These are phyloP conservation scores for Penicillium coprophilum DNA, from an alignment of 495 filamentous ascomycete genomes.

Conservation along the genomic window DNA sequence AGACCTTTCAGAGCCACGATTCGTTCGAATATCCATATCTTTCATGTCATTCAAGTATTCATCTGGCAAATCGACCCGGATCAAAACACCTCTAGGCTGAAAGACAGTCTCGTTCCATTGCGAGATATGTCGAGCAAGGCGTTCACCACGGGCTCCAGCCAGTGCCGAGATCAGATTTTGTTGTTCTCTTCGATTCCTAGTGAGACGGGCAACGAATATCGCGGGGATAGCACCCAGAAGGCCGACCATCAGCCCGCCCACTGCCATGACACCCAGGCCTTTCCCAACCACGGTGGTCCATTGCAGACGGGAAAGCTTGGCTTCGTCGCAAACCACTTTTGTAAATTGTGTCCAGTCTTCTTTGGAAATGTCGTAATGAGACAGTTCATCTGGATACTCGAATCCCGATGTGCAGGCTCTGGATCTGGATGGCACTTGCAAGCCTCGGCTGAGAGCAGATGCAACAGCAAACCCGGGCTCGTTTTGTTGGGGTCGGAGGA, in stretches of 20 bases:
- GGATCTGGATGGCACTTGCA: slow-evolving; percentile 37
- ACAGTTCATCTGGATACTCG: slow-evolving; percentile 31
- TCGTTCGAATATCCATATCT: slow-evolving; percentile 26
- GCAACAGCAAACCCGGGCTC: slow-evolving; percentile 25
- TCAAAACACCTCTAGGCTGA: slow-evolving; percentile 31
- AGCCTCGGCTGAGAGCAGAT: slow-evolving; percentile 27
- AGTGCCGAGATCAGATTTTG: slow-evolving; percentile 30
- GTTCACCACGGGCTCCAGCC: slow-evolving; percentile 10
- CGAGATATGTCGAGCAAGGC: slow-evolving; percentile 27
- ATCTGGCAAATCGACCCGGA: slow-evolving; percentile 39
- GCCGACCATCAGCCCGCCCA: slow-evolving; percentile 38
- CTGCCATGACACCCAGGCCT: slow-evolving; percentile 33
- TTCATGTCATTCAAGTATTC: slow-evolving; percentile 30
- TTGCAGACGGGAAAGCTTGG: slow-evolving; percentile 33
- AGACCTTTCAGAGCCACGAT: neutral
- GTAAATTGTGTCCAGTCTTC: slow-evolving; percentile 37
- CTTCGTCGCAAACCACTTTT: slow-evolving; percentile 28
- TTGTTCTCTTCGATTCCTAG: slow-evolving; percentile 26
- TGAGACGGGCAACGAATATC: slow-evolving; percentile 21
- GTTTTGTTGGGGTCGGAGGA: slow-evolving; percentile 13
- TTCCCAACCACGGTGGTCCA: slow-evolving; percentile 38
- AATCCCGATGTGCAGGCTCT: slow-evolving; percentile 34
- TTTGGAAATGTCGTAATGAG: slow-evolving; percentile 20
- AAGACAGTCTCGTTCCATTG: slow-evolving; percentile 40
- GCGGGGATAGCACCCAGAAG: slow-evolving; percentile 36